Evolutionary conservation across 148 eudicot genomes (phyloP).

Genomic region (Rhododendron williamsianum): DNA sequence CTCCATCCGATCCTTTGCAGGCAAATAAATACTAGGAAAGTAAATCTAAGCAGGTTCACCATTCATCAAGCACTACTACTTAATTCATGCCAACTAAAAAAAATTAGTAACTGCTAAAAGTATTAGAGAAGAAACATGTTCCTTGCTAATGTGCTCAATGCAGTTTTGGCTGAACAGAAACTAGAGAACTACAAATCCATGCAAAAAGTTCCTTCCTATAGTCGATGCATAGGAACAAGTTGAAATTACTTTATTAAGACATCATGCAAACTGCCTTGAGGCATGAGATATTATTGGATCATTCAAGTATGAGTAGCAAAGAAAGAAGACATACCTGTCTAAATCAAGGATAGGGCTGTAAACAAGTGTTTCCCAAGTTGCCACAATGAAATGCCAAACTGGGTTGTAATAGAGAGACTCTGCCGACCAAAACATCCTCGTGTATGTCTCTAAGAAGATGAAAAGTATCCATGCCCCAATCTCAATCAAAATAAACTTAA

Average conservation of each 20-base stretch:
- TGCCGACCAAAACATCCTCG: conserved; percentile 98
- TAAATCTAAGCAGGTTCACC: background rate
- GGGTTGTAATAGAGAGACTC: conserved; percentile 98
- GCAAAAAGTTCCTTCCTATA: background rate
- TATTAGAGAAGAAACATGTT: background rate
- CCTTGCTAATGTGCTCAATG: background rate
- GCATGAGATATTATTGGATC: background rate
- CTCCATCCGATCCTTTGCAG: no score
- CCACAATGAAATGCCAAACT: conserved; percentile 78
- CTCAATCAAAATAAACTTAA: conserved; percentile 80
- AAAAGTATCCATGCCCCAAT: conserved; percentile 96
- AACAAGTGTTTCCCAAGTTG: conserved; percentile 86
- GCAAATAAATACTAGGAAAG: background rate
- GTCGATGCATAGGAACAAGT: background rate
- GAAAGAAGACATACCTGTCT: conserved; percentile 57
- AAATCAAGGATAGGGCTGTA: conserved; percentile 90
- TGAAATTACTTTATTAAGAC: background rate
- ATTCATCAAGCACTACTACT: conserved; percentile 1
- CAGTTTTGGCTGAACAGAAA: background rate
- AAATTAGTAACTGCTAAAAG: background rate
- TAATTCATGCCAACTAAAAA: background rate
- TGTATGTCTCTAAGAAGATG: conserved; percentile 93
- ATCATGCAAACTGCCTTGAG: background rate
- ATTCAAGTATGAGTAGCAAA: background rate
- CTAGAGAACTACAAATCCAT: background rate